Percentiles rank a stretch among this genome's conserved stretches.
phyloP scores from a whole-genome alignment of 495 filamentous ascomycete genomes.

The Neurospora cerealis region DNA sequence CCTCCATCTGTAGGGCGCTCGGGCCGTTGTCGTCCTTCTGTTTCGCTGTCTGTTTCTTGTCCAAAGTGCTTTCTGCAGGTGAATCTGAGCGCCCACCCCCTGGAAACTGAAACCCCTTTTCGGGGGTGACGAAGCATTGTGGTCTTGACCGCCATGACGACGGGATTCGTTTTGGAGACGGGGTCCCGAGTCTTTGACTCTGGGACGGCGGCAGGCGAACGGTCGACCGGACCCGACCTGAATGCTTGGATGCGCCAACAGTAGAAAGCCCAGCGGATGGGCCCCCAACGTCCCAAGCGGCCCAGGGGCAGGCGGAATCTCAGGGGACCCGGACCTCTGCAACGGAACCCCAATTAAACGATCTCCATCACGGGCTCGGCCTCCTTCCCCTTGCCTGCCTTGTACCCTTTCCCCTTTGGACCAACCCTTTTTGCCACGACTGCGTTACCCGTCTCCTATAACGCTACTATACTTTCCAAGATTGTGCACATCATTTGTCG shows the following conservation, averaged over 20 bases:
- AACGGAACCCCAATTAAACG: conserved; percentile 4
- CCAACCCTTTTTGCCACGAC: conserved; percentile 3
- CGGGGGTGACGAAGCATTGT: neutral
- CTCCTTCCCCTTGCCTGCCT: neutral
- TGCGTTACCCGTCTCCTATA: neutral
- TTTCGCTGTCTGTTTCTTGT: neutral
- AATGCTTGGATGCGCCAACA: neutral
- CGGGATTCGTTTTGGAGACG: neutral
- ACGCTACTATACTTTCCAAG: neutral
- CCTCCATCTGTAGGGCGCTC: too few species aligned
- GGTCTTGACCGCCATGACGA: neutral
- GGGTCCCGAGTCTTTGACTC: neutral
- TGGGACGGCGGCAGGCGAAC: neutral
- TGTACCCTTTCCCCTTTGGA: neutral
- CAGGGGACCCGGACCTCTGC: neutral
- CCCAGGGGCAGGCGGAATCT: neutral
- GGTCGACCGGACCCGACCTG: neutral
- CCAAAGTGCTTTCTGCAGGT: neutral
- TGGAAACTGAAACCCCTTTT: neutral
- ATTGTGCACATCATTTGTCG: neutral
- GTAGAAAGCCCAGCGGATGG: neutral
- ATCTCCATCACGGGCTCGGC: neutral
- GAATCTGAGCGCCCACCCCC: neutral
- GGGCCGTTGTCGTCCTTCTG: neutral
- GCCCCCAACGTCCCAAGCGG: neutral